Evolutionary conservation across 179 eudicot genomes (phyloP).

Genomic region (Beta lomatogona): DNA sequence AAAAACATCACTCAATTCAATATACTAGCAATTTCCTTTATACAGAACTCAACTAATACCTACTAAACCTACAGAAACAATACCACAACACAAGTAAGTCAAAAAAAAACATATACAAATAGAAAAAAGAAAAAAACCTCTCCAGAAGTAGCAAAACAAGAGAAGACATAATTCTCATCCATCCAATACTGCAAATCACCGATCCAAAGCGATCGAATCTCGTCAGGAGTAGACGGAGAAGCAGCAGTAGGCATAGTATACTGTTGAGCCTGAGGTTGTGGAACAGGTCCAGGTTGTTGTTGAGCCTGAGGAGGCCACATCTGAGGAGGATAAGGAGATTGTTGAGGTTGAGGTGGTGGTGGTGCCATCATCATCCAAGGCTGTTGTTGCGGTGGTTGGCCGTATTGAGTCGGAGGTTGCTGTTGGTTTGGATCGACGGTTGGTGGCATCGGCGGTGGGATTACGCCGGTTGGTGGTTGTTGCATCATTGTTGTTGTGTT

Average conservation of each 20-base stretch:
- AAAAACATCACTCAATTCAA: too few relatives aligned
- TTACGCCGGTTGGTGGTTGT: conserved; percentile 36
- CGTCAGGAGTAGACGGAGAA: conserved; percentile 45
- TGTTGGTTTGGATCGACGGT: conserved; percentile 40
- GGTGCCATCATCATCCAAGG: conserved; percentile 66
- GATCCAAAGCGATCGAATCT: conserved; percentile 71
- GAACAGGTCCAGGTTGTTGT: conserved; percentile 25
- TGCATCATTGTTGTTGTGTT: conserved; percentile 39
- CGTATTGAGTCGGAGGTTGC: conserved; percentile 51
- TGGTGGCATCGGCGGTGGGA: conserved; percentile 40
- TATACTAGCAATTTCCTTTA: too few relatives aligned
- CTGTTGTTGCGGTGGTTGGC: conserved; percentile 75
- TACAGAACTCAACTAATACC: too few relatives aligned
- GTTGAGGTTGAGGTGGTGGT: conserved; percentile 43
- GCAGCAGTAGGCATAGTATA: conserved; percentile 29
- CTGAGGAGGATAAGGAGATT: conserved; percentile 46
- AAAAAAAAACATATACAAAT: neutral
- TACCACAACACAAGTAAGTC: neutral
- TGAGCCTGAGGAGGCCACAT: conserved; percentile 43
- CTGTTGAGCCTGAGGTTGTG: conserved; percentile 33
- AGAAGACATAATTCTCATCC: conserved; percentile 68
- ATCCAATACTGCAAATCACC: conserved; percentile 85
- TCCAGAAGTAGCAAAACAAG: conserved; percentile 53
- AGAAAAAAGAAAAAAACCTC: conserved; percentile 47
- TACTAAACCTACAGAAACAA: neutral